phyloP scores from a whole-genome alignment of 305 asterid genomes.

The Ruellia speciosa region DNA sequence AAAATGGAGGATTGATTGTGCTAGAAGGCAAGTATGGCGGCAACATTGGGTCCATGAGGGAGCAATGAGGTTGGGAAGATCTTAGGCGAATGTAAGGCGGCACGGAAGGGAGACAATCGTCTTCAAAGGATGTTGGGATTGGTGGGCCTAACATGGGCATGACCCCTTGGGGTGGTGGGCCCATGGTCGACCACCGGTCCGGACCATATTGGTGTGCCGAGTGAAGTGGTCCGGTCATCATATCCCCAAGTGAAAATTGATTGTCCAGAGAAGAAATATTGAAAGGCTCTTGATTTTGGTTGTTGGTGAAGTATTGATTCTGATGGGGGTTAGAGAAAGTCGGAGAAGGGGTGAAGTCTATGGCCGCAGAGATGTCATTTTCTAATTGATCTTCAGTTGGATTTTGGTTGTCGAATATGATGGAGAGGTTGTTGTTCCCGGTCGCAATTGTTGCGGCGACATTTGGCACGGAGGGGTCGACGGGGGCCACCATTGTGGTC shows the following conservation, averaged over 20 bases:
- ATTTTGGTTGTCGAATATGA: slow-evolving; percentile 44
- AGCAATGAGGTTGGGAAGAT: slow-evolving; percentile 36
- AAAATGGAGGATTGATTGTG: slow-evolving; percentile 29
- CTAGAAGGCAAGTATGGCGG: slow-evolving; percentile 33
- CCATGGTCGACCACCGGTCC: slow-evolving; percentile 24
- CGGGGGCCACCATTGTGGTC: not conserved
- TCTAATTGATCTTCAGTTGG: slow-evolving; percentile 34
- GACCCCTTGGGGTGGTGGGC: slow-evolving; percentile 10
- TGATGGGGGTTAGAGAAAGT: slow-evolving; percentile 26
- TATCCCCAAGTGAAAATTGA: slow-evolving; percentile 18
- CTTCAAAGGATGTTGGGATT: slow-evolving; percentile 38
- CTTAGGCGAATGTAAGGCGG: slow-evolving; percentile 38
- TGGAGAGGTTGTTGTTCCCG: slow-evolving; percentile 27
- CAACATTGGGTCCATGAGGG: slow-evolving; percentile 41
- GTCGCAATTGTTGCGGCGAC: slow-evolving; percentile 12
- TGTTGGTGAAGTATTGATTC: slow-evolving; percentile 23
- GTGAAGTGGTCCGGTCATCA: slow-evolving; percentile 22
- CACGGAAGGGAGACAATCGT: slow-evolving; percentile 41
- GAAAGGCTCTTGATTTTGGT: slow-evolving; percentile 36
- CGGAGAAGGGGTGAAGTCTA: slow-evolving; percentile 51
- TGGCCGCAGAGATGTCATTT: slow-evolving; percentile 57
- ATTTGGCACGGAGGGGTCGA: not conserved
- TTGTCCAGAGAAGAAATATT: slow-evolving; percentile 24
- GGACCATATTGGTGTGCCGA: slow-evolving; percentile 20
- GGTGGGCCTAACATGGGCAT: slow-evolving; percentile 33